Conservation (phyloP, 2,329 filamentous ascomycete species). For the Pseudogymnoascus sp. region DNA sequence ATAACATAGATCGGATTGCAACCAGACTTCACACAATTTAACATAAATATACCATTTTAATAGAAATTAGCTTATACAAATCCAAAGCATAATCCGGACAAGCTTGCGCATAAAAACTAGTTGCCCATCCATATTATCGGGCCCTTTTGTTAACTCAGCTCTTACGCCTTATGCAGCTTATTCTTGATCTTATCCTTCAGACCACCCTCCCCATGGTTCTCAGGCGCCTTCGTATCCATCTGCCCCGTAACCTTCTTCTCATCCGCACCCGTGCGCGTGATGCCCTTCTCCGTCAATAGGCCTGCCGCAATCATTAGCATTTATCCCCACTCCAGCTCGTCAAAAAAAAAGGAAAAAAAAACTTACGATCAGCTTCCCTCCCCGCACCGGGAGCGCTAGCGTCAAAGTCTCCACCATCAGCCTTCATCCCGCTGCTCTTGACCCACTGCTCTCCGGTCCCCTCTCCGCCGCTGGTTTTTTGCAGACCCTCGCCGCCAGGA, state of each 20-base stretch:
- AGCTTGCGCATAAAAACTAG: neutral
- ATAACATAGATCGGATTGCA: neutral
- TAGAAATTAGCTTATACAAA: neutral
- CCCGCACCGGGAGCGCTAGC: constrained; percentile 56
- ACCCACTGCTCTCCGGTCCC: constrained; percentile 50
- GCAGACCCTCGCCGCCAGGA: constrained; percentile 18
- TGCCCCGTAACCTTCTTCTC: constrained; percentile 15
- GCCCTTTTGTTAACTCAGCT: neutral
- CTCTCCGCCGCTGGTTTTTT: constrained; percentile 29
- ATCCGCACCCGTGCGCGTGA: constrained; percentile 9
- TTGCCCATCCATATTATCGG: neutral
- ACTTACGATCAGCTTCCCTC: constrained; percentile 55
- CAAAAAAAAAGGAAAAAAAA: constrained; percentile 4
- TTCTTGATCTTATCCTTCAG: constrained; percentile 60
- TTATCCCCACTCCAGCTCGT: constrained; percentile 9
- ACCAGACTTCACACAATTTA: neutral
- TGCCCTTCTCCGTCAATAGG: constrained; percentile 6
- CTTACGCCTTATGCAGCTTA: constrained; percentile 46
- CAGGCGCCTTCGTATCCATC: constrained; percentile 14
- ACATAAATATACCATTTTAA: neutral
- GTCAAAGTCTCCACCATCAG: constrained; percentile 62
- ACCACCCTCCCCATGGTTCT: constrained; percentile 30
- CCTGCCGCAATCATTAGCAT: constrained; percentile 9
- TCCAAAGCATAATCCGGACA: neutral
- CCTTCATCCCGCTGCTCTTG: constrained; percentile 48